These are phyloP conservation scores for Trifolium fragiferum DNA, from an alignment of 306 rosid genomes.

Conservation along the genomic window DNA sequence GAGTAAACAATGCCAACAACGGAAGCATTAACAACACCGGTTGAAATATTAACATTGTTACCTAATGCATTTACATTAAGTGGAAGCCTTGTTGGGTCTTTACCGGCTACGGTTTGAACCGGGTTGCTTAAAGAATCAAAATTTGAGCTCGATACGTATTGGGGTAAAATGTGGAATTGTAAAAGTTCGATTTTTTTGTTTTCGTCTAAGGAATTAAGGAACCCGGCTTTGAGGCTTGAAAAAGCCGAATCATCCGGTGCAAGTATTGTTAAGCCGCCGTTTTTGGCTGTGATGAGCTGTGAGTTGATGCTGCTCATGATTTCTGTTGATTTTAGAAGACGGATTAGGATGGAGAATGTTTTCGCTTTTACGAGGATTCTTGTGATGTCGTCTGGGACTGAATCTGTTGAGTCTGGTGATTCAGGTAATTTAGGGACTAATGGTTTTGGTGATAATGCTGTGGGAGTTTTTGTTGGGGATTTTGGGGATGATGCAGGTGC, in stretches of 20 bases:
- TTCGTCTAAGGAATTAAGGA: conserved; percentile 41
- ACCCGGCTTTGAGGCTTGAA: conserved; percentile 46
- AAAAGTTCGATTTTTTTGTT: conserved; percentile 46
- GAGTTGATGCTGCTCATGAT: conserved; percentile 52
- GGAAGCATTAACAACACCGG: conserved; percentile 66
- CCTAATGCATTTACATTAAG: conserved; percentile 57
- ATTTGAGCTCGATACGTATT: conserved; percentile 31
- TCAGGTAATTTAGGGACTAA: conserved; percentile 48
- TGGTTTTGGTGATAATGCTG: conserved; percentile 46
- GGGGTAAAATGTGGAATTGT: conserved; percentile 48
- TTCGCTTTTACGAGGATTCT: conserved; percentile 50
- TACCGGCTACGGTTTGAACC: conserved; percentile 48
- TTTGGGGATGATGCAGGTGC: conserved; percentile 49
- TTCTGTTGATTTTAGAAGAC: conserved; percentile 49
- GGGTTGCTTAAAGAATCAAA: conserved; percentile 50
- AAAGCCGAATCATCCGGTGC: conserved; percentile 47
- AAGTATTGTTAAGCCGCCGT: conserved; percentile 42
- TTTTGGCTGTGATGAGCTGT: conserved; percentile 50
- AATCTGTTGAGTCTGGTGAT: conserved; percentile 41
- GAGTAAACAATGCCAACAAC: conserved; percentile 55
- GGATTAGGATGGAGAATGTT: conserved; percentile 41
- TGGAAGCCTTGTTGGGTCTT: conserved; percentile 44
- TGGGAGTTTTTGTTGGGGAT: conserved; percentile 9
- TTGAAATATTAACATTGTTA: conserved; percentile 57
- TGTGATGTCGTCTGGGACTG: conserved; percentile 43